These are phyloP conservation scores for Acanthamoeba castellanii DNA, from an alignment of 208 protist genomes.

Conservation along the genomic window DNA sequence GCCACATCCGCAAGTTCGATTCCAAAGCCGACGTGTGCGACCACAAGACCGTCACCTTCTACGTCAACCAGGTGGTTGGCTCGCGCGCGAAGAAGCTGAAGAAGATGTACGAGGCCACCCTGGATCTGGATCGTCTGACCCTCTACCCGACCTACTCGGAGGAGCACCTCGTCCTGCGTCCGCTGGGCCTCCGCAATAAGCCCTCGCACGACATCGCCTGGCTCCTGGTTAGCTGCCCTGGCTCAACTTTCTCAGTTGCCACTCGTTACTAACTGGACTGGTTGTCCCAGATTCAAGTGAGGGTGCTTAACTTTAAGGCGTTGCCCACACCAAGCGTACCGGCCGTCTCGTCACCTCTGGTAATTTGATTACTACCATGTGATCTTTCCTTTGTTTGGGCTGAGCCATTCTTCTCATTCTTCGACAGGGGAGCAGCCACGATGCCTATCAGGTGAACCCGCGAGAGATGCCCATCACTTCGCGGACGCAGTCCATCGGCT, in stretches of 20 bases:
- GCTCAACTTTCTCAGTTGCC: neutral
- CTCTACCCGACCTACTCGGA: constrained; percentile 50
- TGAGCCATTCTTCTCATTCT: neutral
- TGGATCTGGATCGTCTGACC: neutral
- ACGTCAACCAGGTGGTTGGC: constrained; percentile 9
- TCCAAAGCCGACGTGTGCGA: constrained; percentile 10
- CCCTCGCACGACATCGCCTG: neutral
- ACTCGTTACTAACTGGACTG: neutral
- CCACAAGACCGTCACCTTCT: constrained; percentile 47
- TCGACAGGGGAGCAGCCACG: neutral
- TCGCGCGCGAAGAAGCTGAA: neutral
- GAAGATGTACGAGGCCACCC: constrained; percentile 40
- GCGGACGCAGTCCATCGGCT: neutral
- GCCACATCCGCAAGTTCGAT: constrained; percentile 55
- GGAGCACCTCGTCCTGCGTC: constrained; percentile 3
- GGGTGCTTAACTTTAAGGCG: constrained; percentile 26
- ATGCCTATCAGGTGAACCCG: neutral
- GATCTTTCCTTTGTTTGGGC: too few relatives aligned
- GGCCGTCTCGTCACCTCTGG: too few relatives aligned
- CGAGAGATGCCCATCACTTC: neutral
- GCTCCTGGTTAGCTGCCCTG: neutral
- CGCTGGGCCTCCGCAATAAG: neutral
- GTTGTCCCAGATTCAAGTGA: neutral
- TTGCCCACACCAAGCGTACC: neutral
- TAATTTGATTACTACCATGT: too few relatives aligned